These are phyloP conservation scores for Cladosporium sp. DNA, from an alignment of 2,329 filamentous ascomycete genomes.

Conservation along the genomic window DNA sequence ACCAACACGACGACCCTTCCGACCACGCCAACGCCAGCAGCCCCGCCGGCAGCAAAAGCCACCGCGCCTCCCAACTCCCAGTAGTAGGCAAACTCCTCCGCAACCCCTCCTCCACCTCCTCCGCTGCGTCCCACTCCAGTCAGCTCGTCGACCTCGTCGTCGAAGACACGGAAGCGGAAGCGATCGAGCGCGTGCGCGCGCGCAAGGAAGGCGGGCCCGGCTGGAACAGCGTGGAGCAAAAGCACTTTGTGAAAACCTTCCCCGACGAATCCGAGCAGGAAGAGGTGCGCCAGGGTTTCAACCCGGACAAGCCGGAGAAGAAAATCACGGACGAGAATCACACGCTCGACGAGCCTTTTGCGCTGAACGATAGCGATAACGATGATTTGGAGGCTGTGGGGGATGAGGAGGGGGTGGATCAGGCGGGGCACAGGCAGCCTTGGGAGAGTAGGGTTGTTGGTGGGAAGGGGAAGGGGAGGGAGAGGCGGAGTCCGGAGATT, in stretches of 20 bases:
- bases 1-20: constrained; percentile 33
- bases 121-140: constrained; percentile 48
- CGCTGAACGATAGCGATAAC: constrained; percentile 38
- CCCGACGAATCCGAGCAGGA: constrained; percentile 45
- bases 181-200: constrained; percentile 56
- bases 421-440: constrained; percentile 25
- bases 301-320: constrained; percentile 43
- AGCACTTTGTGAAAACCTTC: constrained; percentile 52
- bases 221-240: constrained; percentile 54
- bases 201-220: constrained; percentile 58
- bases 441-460: constrained; percentile 22
- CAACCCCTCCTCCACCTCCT: constrained; percentile 44
- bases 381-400: constrained; percentile 22
- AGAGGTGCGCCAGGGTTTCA: constrained; percentile 51
- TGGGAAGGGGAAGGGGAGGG: constrained; percentile 7
- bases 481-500: constrained; percentile 6
- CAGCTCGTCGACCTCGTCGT: constrained; percentile 65
- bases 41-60: constrained; percentile 6
- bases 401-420: constrained; percentile 21
- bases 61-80: constrained; percentile 25
- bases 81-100: constrained; percentile 37
- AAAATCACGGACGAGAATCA: constrained; percentile 41
- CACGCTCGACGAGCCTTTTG: constrained; percentile 42
- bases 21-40: constrained; percentile 20
- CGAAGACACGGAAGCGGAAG: constrained; percentile 59